Evolutionary conservation across 1,284 basidiomycete genomes (phyloP), one percentile per base, ranked within the genome.

Genomic region (Ustilago lituana): DNA sequence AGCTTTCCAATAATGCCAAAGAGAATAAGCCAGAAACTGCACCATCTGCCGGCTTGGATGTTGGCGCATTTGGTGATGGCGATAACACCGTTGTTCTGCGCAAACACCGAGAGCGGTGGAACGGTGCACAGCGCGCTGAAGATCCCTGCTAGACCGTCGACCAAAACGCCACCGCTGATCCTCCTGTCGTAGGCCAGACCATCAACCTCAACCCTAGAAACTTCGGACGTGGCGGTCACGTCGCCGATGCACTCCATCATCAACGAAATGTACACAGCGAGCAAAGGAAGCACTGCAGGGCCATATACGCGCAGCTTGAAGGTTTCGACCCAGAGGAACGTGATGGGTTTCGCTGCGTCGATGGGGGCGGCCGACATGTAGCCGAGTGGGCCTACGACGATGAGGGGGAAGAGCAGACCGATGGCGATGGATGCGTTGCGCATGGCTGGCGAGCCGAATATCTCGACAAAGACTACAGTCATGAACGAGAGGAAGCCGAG

Each of bases 171-270:
- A n/a, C 92, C 91, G 82, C 92, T 90, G 38, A 93, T 90, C 8
- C 91, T 85, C 1, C 87, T 86, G 80, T 93, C 91, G 80, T 92
- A 93, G 3, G 67, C 53, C 5, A 62, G 37, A 3, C 79, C 80
- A 12, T 64, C 60, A 27, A 82, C 81, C 19, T 74, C 73, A 32
- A 91, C 85, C 10, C 87, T 86, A 2, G 90, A 91, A 3, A 91
- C 90, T 80, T 94, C 92, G 1, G 89, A 88, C 4, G 89, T 90
- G 0, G 92, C 91, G 0, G 92, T 92, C 71, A 93, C 89, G 74
- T 93, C 91, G 1, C 91, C 92, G 45, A 92, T 92, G 4, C 90
- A 89, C 82, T 93, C 91, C 89, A 91, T 90, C 2, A 89, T 87
- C 15, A 76, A 59, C 24, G 54, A 54, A 19, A 78, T 84, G 80